Evolutionary conservation across 2,329 filamentous ascomycete genomes (phyloP), one percentile per base, ranked within the genome.

Genomic region (Knufia petricola): DNA sequence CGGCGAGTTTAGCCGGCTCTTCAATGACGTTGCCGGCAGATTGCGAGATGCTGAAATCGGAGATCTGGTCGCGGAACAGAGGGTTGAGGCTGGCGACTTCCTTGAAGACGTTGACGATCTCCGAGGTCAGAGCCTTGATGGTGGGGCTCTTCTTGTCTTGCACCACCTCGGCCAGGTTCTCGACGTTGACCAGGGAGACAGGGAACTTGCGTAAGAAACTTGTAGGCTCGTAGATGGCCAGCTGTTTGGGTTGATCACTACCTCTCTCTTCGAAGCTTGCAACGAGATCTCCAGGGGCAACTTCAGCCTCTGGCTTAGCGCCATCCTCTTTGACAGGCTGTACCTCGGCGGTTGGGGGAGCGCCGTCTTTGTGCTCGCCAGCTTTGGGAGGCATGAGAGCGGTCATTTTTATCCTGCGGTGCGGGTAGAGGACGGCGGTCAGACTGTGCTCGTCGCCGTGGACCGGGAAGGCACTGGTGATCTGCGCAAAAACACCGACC

Each of bases 61-160:
- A 94, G 48, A 98, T 94, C 63, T 98, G 92, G 61, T 98, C 92
- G 50, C 90, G 81, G 75, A 98, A 98, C 17, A 98, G 75, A 51
- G 85, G 87, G 69, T 96, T 98, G 68, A 95, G 80, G 38, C 82
- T 84, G 8, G 90, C 90, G 47, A 98, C 87, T 64, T 96, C 89
- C 69, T 95, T 96, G 74, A 95, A 96, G 0, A 95, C 92, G 64
- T 95, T 96, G 63, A 98, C 88, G 53, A 98, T 96, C 69, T 98
- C 94, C 61, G 90, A 95, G 43, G 90, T 92, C 39, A 98, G 81
- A 10, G 92, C 92, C 48, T 87, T 83, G 52, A 96, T 88, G 28
- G 92, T 82, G 15, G 84, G 83, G 61, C 85, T 92, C 68, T 90
- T 94, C 62, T 87, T 84, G 64, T 96, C 92, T 63, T 86, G 86